Percentiles rank a stretch among this genome's conserved stretches.
Evolutionary conservation across 192 early-diverging fungal genomes (phyloP).

Genomic region (Backusella luteola): DNA sequence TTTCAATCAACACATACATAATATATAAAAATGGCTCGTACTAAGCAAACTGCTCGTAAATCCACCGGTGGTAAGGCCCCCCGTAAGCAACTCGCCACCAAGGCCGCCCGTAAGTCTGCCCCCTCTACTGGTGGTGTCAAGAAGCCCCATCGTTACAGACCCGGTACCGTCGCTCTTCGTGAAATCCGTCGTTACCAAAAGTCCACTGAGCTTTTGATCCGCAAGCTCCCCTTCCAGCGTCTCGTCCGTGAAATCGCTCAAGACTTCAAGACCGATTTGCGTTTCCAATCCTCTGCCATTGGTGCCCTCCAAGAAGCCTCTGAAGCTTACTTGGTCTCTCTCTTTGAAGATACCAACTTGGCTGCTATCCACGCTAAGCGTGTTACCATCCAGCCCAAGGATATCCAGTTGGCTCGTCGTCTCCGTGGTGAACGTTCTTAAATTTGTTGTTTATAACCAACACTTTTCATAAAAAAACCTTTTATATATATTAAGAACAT

Average conservation of each 20-base stretch:
- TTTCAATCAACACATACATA: background rate
- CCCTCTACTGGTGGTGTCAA: slow-evolving; percentile 92
- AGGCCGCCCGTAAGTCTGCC: slow-evolving; percentile 97
- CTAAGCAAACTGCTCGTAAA: slow-evolving; percentile 97
- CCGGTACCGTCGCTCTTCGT: slow-evolving; percentile 88
- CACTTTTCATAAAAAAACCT: background rate
- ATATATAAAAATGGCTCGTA: slow-evolving; percentile 52
- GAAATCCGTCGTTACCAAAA: slow-evolving; percentile 96
- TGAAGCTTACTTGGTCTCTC: slow-evolving; percentile 87
- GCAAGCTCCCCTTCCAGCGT: slow-evolving; percentile 93
- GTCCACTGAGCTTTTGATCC: slow-evolving; percentile 92
- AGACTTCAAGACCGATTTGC: slow-evolving; percentile 99
- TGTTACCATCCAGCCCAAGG: slow-evolving; percentile 99
- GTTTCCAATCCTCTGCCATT: slow-evolving; percentile 99
- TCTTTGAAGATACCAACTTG: slow-evolving; percentile 98
- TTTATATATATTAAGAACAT: slow-evolving; percentile 1
- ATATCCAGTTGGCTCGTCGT: slow-evolving; percentile 97
- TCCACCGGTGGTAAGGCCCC: slow-evolving; percentile 98
- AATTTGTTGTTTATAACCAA: slow-evolving; percentile 23
- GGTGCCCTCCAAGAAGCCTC: slow-evolving; percentile 98
- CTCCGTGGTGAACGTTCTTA: slow-evolving; percentile 91
- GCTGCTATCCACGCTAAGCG: slow-evolving; percentile 98
- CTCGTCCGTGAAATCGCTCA: slow-evolving; percentile 99
- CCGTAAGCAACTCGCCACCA: slow-evolving; percentile 94
- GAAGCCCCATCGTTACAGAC: slow-evolving; percentile 85